Evolutionary conservation across 192 early-diverging fungal genomes (phyloP).

Genomic region (Rhizoclosmatium sp.): DNA sequence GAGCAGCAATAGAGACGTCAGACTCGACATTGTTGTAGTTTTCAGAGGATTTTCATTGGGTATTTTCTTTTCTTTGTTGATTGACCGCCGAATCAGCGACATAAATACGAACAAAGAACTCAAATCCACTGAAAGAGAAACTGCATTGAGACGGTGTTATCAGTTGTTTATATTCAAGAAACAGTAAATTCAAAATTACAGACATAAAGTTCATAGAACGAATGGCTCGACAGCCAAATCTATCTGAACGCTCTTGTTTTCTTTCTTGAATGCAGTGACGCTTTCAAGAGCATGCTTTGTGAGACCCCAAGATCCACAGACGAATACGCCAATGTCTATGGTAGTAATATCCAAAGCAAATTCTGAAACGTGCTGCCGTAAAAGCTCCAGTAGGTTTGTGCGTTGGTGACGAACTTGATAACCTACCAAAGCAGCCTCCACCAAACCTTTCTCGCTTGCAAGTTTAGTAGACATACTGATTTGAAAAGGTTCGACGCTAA

Average conservation of each 20-base stretch:
- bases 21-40: no score
- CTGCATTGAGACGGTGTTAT: no score
- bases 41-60: no score
- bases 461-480: no score
- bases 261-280: background rate
- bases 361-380: background rate
- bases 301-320: constrained; percentile 13
- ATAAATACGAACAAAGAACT: no score
- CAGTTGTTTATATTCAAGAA: no score
- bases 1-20: no score
- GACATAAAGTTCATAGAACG: background rate
- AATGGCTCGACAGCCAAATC: background rate
- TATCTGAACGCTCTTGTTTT: background rate
- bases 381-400: constrained; percentile 4
- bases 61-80: no score
- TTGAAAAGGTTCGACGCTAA: no score
- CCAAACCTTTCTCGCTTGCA: no score
- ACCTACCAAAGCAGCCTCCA: background rate
- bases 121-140: no score
- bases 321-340: constrained; percentile 14
- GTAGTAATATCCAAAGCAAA: background rate
- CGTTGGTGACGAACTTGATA: background rate
- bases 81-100: no score
- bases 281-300: background rate
- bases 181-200: background rate